Percentiles rank a stretch among this genome's conserved stretches.
phyloP scores from a whole-genome alignment of 805 yeast genomes.

The Isabelozyma heimii region DNA sequence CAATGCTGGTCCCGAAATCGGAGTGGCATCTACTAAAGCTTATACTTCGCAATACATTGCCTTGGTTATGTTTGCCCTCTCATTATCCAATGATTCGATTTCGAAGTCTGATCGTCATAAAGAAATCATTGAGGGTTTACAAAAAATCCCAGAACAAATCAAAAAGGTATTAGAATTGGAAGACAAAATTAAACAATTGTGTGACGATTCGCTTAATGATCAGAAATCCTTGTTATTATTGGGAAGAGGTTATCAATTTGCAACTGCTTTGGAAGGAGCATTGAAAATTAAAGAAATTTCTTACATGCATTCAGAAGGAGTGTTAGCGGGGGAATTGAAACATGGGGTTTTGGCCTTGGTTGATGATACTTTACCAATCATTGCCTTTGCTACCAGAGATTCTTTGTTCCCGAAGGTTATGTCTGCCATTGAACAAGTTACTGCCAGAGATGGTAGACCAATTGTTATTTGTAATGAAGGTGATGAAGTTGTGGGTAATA shows the following conservation, averaged over 20 bases:
- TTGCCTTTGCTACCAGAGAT: constrained; percentile 95
- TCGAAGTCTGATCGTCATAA: constrained; percentile 72
- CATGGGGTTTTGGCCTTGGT: constrained; percentile 98
- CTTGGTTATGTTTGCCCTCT: constrained; percentile 91
- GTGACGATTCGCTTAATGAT: constrained; percentile 66
- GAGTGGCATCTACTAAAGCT: constrained; percentile 98
- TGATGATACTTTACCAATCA: constrained; percentile 89
- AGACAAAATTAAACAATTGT: constrained; percentile 69
- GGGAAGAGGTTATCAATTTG: constrained; percentile 97
- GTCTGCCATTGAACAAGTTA: constrained; percentile 94
- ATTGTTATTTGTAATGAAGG: constrained; percentile 85
- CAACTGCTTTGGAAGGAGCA: constrained; percentile 98
- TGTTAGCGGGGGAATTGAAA: constrained; percentile 96
- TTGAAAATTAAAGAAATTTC: constrained; percentile 97
- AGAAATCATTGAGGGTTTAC: constrained; percentile 84
- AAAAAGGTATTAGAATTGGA: constrained; percentile 71
- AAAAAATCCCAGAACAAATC: constrained; percentile 82
- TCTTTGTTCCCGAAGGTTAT: constrained; percentile 93
- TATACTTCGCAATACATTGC: constrained; percentile 98
- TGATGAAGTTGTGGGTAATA: constrained; percentile 60
- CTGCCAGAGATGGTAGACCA: constrained; percentile 97
- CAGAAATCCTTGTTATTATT: constrained; percentile 86
- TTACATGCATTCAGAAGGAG: constrained; percentile 99
- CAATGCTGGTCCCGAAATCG: constrained; percentile 99
- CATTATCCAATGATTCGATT: constrained; percentile 88